phyloP scores from a whole-genome alignment of 2,329 filamentous ascomycete genomes.

The Curvularia sp. region DNA sequence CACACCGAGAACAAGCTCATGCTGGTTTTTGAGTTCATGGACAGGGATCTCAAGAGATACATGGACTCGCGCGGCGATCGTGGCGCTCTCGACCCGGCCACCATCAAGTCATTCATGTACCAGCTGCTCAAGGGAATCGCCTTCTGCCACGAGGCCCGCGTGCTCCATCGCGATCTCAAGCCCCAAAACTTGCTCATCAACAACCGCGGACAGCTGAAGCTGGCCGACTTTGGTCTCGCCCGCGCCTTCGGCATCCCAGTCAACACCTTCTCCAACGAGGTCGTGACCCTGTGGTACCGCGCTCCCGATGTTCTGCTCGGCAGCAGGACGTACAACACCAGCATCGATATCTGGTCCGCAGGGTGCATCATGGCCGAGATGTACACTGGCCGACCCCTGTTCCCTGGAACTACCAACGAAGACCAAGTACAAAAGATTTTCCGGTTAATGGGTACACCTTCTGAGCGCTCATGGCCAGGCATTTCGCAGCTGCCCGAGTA shows the following conservation, averaged over 20 bases:
- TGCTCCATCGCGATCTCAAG: conserved; percentile 94
- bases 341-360: conserved; percentile 98
- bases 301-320: conserved; percentile 95
- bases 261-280: conserved; percentile 97
- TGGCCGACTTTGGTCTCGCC: conserved; percentile 93
- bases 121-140: conserved; percentile 94
- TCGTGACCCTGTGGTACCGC: conserved; percentile 97
- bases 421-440: conserved; percentile 98
- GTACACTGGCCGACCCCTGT: conserved; percentile 94
- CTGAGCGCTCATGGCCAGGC: conserved; percentile 92
- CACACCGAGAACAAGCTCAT: conserved; percentile 99
- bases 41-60: conserved; percentile 97
- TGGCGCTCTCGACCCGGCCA: conserved; percentile 83
- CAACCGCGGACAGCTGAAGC: conserved; percentile 84
- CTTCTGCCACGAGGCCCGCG: conserved; percentile 96
- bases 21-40: conserved; percentile 99
- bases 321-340: conserved; percentile 97
- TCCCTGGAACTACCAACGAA: conserved; percentile 97
- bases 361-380: conserved; percentile 99
- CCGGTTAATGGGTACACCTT: conserved; percentile 96
- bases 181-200: conserved; percentile 97
- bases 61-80: conserved; percentile 94
- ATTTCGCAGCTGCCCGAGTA: conserved; percentile 97
- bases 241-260: conserved; percentile 96
- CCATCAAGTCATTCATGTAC: conserved; percentile 99